A percentile compares a stretch with the other conserved stretches of the same genome.
phyloP scores from a whole-genome alignment of 139 green algal genomes.

The Chlamydomonas asymmetrica region DNA sequence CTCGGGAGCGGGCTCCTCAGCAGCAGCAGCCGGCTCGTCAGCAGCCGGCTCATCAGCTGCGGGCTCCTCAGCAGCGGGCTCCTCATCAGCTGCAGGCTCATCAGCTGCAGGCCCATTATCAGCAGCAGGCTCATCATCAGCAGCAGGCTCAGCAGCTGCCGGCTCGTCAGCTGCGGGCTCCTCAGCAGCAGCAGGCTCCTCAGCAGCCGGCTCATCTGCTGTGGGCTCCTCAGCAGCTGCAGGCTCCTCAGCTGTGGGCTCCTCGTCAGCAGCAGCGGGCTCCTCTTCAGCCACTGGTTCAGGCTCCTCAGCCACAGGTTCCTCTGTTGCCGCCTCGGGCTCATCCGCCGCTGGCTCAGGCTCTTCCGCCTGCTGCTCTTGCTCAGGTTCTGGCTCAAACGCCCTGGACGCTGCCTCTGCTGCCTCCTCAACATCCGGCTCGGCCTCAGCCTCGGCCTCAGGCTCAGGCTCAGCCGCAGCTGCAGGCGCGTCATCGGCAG shows the following conservation, averaged over 20 bases:
- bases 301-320: not conserved
- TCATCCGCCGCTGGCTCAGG: not conserved
- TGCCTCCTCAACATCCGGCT: not conserved
- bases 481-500: not conserved
- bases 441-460: not conserved
- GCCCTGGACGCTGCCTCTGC: not conserved
- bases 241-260: not conserved
- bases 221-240: not conserved
- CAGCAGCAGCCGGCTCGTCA: not conserved
- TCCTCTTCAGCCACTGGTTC: not conserved
- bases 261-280: not conserved
- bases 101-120: not conserved
- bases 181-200: too few relatives aligned
- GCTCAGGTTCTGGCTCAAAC: not conserved
- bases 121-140: not conserved
- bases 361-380: not conserved
- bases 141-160: not conserved
- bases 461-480: not conserved
- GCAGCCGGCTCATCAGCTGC: too few relatives aligned
- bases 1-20: not conserved
- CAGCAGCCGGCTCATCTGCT: not conserved
- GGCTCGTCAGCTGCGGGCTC: too few relatives aligned
- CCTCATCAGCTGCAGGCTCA: too few relatives aligned
- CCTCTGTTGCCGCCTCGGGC: constrained; percentile 1
- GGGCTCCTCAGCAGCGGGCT: too few relatives aligned